Evolutionary conservation across 2,329 filamentous ascomycete genomes (phyloP).

Genomic region (Cordyceps fumosorosea): DNA sequence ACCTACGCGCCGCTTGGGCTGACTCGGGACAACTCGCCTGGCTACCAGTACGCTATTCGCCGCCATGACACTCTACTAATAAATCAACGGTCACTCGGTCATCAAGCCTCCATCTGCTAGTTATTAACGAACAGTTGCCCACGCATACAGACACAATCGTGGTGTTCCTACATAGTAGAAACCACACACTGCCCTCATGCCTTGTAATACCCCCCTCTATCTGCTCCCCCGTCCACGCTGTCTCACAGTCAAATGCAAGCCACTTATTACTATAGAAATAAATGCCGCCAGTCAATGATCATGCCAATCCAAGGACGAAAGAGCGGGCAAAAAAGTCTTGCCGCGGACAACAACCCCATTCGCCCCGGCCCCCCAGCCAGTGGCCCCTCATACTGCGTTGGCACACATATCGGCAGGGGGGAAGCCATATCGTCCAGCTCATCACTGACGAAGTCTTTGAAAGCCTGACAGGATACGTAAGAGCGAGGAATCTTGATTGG

Average conservation of each 20-base stretch:
- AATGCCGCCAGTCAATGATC: background rate
- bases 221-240: background rate
- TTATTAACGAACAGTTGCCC: background rate
- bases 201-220: no score
- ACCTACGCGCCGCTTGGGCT: background rate
- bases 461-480: background rate
- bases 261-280: background rate
- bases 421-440: background rate
- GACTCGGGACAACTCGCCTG: background rate
- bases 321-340: background rate
- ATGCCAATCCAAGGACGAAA: background rate
- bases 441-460: background rate
- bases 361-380: background rate
- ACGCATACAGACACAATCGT: no score
- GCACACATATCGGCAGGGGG: background rate
- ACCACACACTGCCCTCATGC: no score
- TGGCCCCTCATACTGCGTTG: background rate
- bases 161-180: no score
- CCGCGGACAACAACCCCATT: background rate
- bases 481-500: no score
- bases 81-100: background rate
- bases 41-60: background rate
- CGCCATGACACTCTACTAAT: background rate
- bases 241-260: constrained; percentile 1
- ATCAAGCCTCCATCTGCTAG: background rate